Conservation (phyloP, 2,329 filamentous ascomycete species). For the Westerdykella ornata region DNA sequence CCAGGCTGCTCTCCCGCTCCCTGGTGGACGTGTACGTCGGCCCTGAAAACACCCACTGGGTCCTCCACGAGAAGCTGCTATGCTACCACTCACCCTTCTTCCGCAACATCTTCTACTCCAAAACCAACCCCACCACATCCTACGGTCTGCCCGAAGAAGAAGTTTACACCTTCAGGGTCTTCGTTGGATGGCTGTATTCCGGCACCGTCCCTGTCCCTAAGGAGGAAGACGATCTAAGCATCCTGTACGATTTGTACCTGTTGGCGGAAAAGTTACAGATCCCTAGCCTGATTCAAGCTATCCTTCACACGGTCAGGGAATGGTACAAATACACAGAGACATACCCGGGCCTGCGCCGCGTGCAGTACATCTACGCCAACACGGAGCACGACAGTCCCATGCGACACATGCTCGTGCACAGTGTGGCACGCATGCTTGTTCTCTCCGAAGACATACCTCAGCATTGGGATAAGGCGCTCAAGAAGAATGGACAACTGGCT, state of each 20-base stretch:
- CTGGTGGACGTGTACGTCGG: slow-evolving; percentile 54
- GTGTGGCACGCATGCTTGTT: slow-evolving; percentile 47
- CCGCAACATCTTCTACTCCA: slow-evolving; percentile 46
- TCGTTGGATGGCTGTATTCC: slow-evolving; percentile 51
- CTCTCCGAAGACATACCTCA: slow-evolving; percentile 45
- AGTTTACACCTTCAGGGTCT: slow-evolving; percentile 45
- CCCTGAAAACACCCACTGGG: slow-evolving; percentile 49
- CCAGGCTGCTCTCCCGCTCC: slow-evolving; percentile 48
- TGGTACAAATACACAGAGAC: slow-evolving; percentile 49
- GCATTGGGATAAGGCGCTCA: slow-evolving; percentile 51
- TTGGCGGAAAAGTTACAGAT: slow-evolving; percentile 50
- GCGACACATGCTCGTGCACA: slow-evolving; percentile 45
- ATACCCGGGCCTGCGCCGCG: slow-evolving; percentile 48
- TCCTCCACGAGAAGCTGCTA: slow-evolving; percentile 51
- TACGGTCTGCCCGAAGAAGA: slow-evolving; percentile 50
- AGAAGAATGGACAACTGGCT: slow-evolving; percentile 50
- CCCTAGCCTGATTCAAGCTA: slow-evolving; percentile 41
- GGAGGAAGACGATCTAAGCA: slow-evolving; percentile 46
- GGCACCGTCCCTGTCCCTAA: slow-evolving; percentile 42
- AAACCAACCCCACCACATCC: slow-evolving; percentile 28
- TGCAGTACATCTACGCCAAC: slow-evolving; percentile 49
- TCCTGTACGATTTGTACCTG: slow-evolving; percentile 50
- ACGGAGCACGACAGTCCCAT: slow-evolving; percentile 43
- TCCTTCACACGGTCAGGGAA: slow-evolving; percentile 45
- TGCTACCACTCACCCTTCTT: slow-evolving; percentile 51